Percentiles rank a stretch among this genome's conserved stretches.
phyloP scores from a whole-genome alignment of 2,329 filamentous ascomycete genomes.

The Xylariaceae sp. region DNA sequence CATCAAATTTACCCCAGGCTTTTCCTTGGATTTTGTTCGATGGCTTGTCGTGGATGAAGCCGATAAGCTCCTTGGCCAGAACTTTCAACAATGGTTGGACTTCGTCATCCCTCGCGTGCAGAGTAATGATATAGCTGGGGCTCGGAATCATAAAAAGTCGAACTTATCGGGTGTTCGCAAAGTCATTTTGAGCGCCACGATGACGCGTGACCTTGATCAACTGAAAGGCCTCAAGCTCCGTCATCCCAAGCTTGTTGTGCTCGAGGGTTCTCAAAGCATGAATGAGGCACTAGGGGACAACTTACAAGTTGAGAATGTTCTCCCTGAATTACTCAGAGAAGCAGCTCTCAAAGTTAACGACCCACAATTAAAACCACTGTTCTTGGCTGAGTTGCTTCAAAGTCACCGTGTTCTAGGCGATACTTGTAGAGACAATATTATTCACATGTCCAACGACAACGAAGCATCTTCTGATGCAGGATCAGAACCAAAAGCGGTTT shows the following conservation, averaged over 20 bases:
- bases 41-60: constrained; percentile 95
- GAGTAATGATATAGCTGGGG: constrained; percentile 42
- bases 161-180: constrained; percentile 63
- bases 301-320: constrained; percentile 41
- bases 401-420: constrained; percentile 44
- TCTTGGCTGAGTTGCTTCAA: constrained; percentile 72
- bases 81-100: constrained; percentile 86
- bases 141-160: constrained; percentile 51
- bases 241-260: constrained; percentile 70
- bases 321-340: constrained; percentile 64
- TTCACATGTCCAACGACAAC: constrained; percentile 13
- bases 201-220: constrained; percentile 81
- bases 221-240: constrained; percentile 68
- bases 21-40: constrained; percentile 70
- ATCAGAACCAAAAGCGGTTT: constrained; percentile 34
- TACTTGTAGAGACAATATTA: constrained; percentile 14
- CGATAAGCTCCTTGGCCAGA: constrained; percentile 85
- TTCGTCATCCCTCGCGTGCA: constrained; percentile 63
- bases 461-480: constrained; percentile 35
- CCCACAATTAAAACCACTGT: constrained; percentile 72
- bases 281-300: constrained; percentile 36
- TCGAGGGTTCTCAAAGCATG: constrained; percentile 52
- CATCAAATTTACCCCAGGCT: constrained; percentile 76
- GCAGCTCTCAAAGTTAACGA: constrained; percentile 65
- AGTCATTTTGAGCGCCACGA: constrained; percentile 84